Evolutionary conservation across 1,284 basidiomycete species (phyloP), one percentile per base, ranked within the genome.

Genomic region (Trametes versicolor): DNA sequence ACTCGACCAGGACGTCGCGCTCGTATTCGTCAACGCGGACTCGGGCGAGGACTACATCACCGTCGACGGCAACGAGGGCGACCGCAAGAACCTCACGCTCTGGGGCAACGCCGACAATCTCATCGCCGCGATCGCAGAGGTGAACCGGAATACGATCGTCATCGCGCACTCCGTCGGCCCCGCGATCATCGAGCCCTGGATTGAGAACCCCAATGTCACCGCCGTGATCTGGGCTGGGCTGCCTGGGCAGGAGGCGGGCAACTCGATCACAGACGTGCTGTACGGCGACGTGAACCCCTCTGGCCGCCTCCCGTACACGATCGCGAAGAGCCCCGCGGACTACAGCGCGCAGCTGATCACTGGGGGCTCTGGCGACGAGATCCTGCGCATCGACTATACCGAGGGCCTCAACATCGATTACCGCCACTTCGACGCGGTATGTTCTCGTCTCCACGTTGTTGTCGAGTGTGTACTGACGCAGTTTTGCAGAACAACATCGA

Each of bases 71-170:
- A 93, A 92, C 69, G 82, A 83, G 60, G 91, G 92, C 57, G 94
- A 96, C 68, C 85, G 92, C 47, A 92, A 92, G 69, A 94, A 95
- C 76, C 77, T 96, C 51, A 92, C 92, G 0, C 87, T 92, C 0
- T 95, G 93, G 94, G 82, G 90, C 65, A 85, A 86, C 58, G 94
- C 93, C 8, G 92, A 95, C 70, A 75, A 79, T 10, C 82, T 92
- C 27, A 82, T 91, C 36, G 74, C 78, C 4, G 81, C 87, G 7
- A 87, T 90, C 19, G 88, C 89, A 0, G 80, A 81, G 3, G 78
- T 82, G 67, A 90, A 91, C 77, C 85, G 84, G 71, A 95, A 96
- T 79, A 95, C 93, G 0, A 86, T 96, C 51, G 94, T 97, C 19
- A 84, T 96, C 39, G 83, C 91, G 25, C 90, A 96, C 78, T 87